A percentile compares a stretch with the other conserved stretches of the same genome.
phyloP scores from a whole-genome alignment of 805 yeast genomes.

The Grigorovia transvaalensis region DNA sequence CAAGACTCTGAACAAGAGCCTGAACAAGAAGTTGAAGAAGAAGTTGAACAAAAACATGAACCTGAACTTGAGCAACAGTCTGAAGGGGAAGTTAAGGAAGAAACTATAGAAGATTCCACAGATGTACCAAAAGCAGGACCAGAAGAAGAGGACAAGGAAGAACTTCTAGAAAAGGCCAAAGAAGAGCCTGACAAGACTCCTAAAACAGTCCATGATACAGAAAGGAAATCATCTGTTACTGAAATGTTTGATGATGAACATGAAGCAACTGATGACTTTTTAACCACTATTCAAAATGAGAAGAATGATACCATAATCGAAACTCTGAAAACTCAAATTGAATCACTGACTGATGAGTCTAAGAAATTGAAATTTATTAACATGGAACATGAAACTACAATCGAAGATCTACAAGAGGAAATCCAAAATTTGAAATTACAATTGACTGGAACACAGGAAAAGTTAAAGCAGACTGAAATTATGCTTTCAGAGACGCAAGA shows the following conservation, averaged over 20 bases:
- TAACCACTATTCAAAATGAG: constrained; percentile 24
- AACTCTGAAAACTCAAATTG: constrained; percentile 31
- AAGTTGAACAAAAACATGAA: not conserved
- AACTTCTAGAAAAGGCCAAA: constrained; percentile 2
- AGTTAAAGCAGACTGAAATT: constrained; percentile 14
- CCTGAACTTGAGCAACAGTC: too few species aligned
- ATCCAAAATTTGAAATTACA: constrained; percentile 16
- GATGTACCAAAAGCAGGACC: constrained; percentile 3
- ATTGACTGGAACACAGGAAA: constrained; percentile 16
- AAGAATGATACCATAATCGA: constrained; percentile 29
- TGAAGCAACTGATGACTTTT: constrained; percentile 18
- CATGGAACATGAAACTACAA: constrained; percentile 26
- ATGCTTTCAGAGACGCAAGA: constrained; percentile 21
- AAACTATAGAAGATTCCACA: not conserved
- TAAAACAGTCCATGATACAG: constrained; percentile 2
- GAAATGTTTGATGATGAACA: constrained; percentile 10
- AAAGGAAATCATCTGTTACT: not conserved
- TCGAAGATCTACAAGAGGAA: constrained; percentile 29
- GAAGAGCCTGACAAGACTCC: constrained; percentile 1
- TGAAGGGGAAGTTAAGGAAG: too few species aligned
- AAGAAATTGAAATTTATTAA: constrained; percentile 26
- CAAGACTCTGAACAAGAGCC: constrained; percentile 3
- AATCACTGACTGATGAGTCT: constrained; percentile 27
- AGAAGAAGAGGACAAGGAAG: constrained; percentile 4
- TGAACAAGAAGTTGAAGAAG: constrained; percentile 4